These are phyloP conservation scores for Nakazawaea peltata DNA, from an alignment of 805 yeast genomes.

Conservation along the genomic window DNA sequence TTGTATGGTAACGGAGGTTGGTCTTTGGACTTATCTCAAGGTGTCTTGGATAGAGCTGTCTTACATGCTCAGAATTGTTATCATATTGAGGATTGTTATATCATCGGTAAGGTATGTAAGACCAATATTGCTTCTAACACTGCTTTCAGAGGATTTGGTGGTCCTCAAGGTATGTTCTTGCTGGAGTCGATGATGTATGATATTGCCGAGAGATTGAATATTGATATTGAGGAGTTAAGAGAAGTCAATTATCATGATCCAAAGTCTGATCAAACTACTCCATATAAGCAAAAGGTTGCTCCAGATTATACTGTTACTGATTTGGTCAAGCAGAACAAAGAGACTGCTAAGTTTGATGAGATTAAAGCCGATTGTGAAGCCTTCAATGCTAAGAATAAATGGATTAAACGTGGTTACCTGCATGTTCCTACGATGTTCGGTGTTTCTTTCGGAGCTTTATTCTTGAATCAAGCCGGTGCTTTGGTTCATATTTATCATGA, in stretches of 20 bases:
- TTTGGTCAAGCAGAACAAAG: slow-evolving; percentile 26
- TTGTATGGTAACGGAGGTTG: slow-evolving; percentile 40
- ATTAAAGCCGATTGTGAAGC: slow-evolving; percentile 27
- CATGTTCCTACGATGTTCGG: slow-evolving; percentile 41
- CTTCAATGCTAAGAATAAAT: slow-evolving; percentile 30
- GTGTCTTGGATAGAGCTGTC: slow-evolving; percentile 40
- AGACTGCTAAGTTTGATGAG: slow-evolving; percentile 26
- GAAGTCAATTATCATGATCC: slow-evolving; percentile 26
- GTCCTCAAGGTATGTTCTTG: slow-evolving; percentile 40
- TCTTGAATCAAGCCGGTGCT: slow-evolving; percentile 41
- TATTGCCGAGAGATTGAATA: slow-evolving; percentile 28
- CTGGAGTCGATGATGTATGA: slow-evolving; percentile 32
- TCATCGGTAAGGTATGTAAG: slow-evolving; percentile 30
- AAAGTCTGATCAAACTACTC: slow-evolving; percentile 22
- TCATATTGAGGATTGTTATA: slow-evolving; percentile 31
- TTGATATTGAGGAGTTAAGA: slow-evolving; percentile 32
- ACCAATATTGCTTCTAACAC: slow-evolving; percentile 41
- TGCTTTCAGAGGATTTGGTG: slow-evolving; percentile 42
- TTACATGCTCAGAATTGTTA: slow-evolving; percentile 35
- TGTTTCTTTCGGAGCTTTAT: slow-evolving; percentile 36
- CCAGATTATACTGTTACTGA: slow-evolving; percentile 31
- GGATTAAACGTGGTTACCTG: slow-evolving; percentile 39
- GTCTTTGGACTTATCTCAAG: slow-evolving; percentile 39
- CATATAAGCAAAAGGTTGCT: slow-evolving; percentile 30
- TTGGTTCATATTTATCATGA: slow-evolving; percentile 36